Evolutionary conservation across 192 early-diverging fungal genomes (phyloP), one percentile per base, ranked within the genome.

Genomic region (Coemansia aciculifera): DNA sequence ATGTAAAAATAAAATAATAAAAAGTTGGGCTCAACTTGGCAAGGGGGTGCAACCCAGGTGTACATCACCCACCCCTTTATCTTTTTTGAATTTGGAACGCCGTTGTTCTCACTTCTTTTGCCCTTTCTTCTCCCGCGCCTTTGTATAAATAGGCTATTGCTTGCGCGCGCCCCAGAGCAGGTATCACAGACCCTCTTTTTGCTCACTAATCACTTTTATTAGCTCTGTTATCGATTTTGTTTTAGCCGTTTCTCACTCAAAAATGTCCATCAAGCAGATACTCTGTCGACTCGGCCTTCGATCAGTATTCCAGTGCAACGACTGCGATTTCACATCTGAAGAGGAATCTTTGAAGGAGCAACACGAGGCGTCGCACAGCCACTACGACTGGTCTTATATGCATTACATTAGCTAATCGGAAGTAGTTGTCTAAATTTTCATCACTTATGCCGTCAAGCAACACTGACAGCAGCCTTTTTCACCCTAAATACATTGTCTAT

Each of bases 361-460:
- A 1, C 78, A 80, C 52, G 78, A 80, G 39, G 49, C 66, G 13
- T 39, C 56, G 8, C 61, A 62, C 36, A 63, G 64, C 37, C 78
- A 80, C 32, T 75, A 75, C 60, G 78, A 80, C 67, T 80, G 78
- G 78, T 66, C 72, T 2, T 80, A 80, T 51, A 80, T 80, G 69
- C 78, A 80, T 62, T 80, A 80, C 59, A 75, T 80, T 6, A 69
- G 62, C 48, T 80, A 66, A 71, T 8, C 36, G 31, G 32, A 32
- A 34, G 23, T 23, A 19, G 8, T n/a, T 48, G 19, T 48, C 46
- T 17, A 43, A 43, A 49, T 49, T 21, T 19, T 19, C 46, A 23
- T 34, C 24, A 9, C 37, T 44, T 29, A 7, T 4, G 59, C 62
- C 42, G 42, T 29, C 12, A 36, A 48, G 27, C 31, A 17, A 48